Base-by-base conservation (phyloP, 345 rosid species). In the Brassica juncea region DNA sequence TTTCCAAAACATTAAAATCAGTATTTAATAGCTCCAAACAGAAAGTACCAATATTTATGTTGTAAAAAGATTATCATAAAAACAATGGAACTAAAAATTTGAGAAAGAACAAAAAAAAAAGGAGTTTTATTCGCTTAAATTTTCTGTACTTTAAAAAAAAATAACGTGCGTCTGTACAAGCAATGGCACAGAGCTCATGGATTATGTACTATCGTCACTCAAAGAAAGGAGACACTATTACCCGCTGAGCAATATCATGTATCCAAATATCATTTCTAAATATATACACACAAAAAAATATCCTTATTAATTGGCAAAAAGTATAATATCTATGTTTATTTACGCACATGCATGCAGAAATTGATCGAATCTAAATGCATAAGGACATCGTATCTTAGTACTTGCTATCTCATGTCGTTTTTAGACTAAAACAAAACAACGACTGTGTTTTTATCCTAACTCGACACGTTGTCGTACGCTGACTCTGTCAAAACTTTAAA, bases 111-210 rank as follows among this genome's bases (percentile, higher is more conserved):
- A 5, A 27, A 76, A 44, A 6, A 5, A 31, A 28, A 10, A 27
- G 30, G 11, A 59, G 8, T 30, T 4, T 60, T 74, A 0, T 77
- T 68, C 16, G 39, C 16, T 5, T n/a, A 77, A 35, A 8, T 27
- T 32, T 55, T 65, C 35, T 55, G 77, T 72, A 71, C 42, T 9
- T 39, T 39, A 9, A 9, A n/a, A 31, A 44, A 32, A 47, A 59
- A 49, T 72, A 80, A 74, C 79, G 62, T 64, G 77, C 39, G 35
- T 60, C 81, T 81, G 84, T 14, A 66, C 73, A 81, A 71, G 70
- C 74, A 71, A 75, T 62, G 71, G 83, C 80, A 80, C 81, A 81
- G 78, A 68, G 81, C 84, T 72, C 77, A 72, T 77, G 81, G 81
- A 82, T 68, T 77, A 57, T 82, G 84, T 82, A 77, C 79, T 73